Evolutionary conservation across 805 yeast species (phyloP).

Genomic region (Kodamaea neixiangensis): DNA sequence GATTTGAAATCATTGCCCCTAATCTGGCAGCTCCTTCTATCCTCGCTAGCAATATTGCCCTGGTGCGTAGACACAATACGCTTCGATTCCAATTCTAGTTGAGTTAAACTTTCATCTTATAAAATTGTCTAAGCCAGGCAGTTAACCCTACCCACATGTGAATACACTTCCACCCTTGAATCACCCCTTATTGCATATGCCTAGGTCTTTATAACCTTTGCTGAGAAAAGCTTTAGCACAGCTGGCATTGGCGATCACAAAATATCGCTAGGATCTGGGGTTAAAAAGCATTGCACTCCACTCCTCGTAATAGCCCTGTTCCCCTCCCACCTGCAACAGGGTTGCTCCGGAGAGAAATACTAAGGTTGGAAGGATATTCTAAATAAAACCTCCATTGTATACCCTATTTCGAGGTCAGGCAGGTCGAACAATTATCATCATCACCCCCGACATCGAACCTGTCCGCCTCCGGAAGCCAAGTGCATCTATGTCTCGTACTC

Average conservation of each 20-base stretch:
- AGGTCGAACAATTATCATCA: too few relatives aligned
- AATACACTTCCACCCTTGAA: background rate
- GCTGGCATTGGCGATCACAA: background rate
- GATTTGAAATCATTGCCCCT: background rate
- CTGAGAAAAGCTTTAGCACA: background rate
- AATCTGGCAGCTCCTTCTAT: background rate
- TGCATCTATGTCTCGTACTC: background rate
- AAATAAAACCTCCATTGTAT: background rate
- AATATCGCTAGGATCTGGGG: background rate
- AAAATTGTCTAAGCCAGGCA: too few relatives aligned
- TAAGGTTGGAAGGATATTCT: background rate
- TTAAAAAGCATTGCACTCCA: background rate
- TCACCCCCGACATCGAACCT: too few relatives aligned
- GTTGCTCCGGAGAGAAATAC: background rate
- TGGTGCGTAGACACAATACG: background rate
- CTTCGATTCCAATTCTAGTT: background rate
- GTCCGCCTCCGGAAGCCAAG: background rate
- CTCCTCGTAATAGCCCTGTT: background rate
- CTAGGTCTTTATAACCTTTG: background rate
- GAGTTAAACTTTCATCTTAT: background rate
- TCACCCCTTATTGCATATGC: background rate
- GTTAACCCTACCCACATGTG: background rate
- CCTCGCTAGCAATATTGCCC: background rate
- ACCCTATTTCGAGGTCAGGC: background rate
- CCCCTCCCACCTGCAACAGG: background rate